Evolutionary conservation across 306 rosid genomes (phyloP).

Genomic region (Mimosa bimucronata): DNA sequence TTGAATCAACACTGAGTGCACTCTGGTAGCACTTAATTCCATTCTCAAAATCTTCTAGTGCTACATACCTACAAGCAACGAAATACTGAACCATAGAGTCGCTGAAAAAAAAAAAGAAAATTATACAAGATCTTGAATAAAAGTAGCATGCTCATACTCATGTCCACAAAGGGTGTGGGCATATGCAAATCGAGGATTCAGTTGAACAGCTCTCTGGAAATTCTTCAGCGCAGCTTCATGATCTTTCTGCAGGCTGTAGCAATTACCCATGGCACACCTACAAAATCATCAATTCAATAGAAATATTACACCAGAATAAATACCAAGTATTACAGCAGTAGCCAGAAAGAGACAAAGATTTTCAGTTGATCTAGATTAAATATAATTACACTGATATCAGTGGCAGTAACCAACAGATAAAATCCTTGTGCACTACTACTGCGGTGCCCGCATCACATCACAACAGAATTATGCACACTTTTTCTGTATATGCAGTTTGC

Average conservation of each 20-base stretch:
- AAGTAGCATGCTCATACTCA: slow-evolving; percentile 63
- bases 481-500: neutral
- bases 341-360: neutral
- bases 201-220: slow-evolving; percentile 96
- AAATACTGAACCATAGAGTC: slow-evolving; percentile 35
- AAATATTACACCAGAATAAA: slow-evolving; percentile 30
- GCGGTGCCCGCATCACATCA: neutral
- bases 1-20: slow-evolving; percentile 85
- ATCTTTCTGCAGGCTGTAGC: slow-evolving; percentile 63
- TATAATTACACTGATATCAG: neutral
- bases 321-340: slow-evolving; percentile 22
- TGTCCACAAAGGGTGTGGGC: slow-evolving; percentile 99
- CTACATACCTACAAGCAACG: slow-evolving; percentile 66
- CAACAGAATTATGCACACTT: slow-evolving; percentile 17
- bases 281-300: slow-evolving; percentile 37
- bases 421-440: slow-evolving; percentile 12
- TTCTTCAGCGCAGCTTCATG: slow-evolving; percentile 61
- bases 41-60: slow-evolving; percentile 95
- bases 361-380: neutral
- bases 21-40: slow-evolving; percentile 93
- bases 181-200: slow-evolving; percentile 90
- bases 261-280: slow-evolving; percentile 64
- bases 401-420: neutral
- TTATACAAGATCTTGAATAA: neutral
- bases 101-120: slow-evolving; percentile 24